Evolutionary conservation across 345 rosid species (phyloP).

Genomic region (Heritiera fomes): DNA sequence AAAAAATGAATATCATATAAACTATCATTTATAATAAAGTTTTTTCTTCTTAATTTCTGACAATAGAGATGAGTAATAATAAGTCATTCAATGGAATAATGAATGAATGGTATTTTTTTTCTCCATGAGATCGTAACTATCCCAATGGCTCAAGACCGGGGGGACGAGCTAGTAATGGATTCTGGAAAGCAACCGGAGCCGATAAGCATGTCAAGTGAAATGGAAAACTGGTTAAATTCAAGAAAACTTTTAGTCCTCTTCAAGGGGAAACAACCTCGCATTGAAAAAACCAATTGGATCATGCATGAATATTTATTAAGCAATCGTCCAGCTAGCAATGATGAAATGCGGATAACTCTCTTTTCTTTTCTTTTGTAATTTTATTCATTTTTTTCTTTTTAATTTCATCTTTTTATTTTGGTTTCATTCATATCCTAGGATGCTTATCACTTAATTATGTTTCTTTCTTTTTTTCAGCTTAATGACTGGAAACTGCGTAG

Average conservation of each 20-base stretch:
- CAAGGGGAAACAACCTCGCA: neutral
- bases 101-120: neutral
- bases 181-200: neutral
- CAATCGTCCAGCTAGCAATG: neutral
- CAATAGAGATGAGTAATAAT: neutral
- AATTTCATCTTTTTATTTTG: no score
- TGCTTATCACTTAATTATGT: no score
- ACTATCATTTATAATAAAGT: no score
- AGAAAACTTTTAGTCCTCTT: neutral
- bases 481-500: no score
- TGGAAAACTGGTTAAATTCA: neutral
- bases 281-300: neutral
- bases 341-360: neutral
- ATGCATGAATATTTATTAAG: conserved; percentile 1
- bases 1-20: no score
- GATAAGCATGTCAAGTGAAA: neutral
- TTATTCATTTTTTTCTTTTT: no score
- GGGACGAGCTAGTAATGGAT: neutral
- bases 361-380: no score
- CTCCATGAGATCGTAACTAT: neutral
- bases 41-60: no score
- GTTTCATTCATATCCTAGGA: no score
- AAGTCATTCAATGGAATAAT: neutral
- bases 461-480: no score
- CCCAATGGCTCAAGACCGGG: neutral